These are phyloP conservation scores for Colletotrichum coccodes DNA, from an alignment of 2,329 filamentous ascomycete genomes.

Conservation along the genomic window DNA sequence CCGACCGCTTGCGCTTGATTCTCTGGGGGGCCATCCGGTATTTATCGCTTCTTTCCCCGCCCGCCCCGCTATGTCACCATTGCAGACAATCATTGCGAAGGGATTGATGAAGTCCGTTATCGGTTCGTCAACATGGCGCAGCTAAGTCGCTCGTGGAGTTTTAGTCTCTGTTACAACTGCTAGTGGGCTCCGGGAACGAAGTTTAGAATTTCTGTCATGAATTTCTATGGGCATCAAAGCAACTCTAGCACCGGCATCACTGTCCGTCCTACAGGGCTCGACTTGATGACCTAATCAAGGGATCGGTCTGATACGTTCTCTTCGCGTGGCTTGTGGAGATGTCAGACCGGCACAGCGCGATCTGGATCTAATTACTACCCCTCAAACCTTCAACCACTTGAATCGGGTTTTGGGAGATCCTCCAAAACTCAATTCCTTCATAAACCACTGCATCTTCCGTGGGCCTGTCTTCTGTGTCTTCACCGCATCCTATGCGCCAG, in stretches of 20 bases:
- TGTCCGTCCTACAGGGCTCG: background rate
- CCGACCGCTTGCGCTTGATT: background rate
- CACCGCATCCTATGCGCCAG: too few species aligned
- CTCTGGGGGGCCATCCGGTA: background rate
- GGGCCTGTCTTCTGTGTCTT: too few species aligned
- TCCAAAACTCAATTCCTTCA: too few species aligned
- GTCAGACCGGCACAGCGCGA: background rate
- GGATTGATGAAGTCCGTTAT: constrained; percentile 9
- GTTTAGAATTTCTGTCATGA: background rate
- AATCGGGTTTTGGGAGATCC: too few species aligned
- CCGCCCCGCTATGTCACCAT: constrained; percentile 33
- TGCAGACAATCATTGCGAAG: constrained; percentile 20
- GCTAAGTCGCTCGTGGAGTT: background rate
- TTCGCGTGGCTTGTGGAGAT: background rate
- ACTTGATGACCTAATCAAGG: background rate
- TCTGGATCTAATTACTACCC: background rate
- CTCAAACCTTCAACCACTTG: too few species aligned
- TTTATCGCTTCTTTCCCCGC: constrained; percentile 21
- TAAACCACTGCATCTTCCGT: too few species aligned
- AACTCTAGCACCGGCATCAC: background rate
- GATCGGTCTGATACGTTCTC: background rate
- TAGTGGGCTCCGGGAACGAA: background rate
- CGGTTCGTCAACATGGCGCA: background rate
- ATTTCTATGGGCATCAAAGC: too few species aligned
- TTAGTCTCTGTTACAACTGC: too few species aligned